These are phyloP conservation scores for Hippophae tibetana DNA, from an alignment of 306 rosid species.

Conservation along the genomic window DNA sequence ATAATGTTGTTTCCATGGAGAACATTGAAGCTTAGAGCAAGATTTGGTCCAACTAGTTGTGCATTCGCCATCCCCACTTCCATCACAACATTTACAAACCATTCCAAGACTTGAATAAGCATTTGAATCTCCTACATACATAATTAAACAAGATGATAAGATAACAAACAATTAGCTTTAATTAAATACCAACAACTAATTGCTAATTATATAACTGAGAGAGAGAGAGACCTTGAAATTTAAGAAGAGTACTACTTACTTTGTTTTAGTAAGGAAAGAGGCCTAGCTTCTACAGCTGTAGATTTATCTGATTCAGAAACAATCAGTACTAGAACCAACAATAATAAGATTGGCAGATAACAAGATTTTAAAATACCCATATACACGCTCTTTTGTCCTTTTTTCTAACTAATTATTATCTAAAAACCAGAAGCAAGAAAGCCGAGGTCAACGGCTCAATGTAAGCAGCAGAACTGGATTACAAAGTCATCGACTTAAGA, in stretches of 20 bases:
- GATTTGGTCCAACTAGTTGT: conserved; percentile 18
- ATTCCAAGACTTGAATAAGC: conserved; percentile 25
- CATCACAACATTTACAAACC: conserved; percentile 39
- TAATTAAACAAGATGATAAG: not conserved
- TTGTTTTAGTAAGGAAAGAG: conserved; percentile 16
- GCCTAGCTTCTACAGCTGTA: conserved; percentile 20
- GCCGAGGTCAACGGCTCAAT: too few relatives aligned
- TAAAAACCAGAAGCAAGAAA: too few relatives aligned
- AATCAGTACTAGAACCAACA: conserved; percentile 11
- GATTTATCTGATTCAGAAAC: conserved; percentile 16
- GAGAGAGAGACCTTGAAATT: not conserved
- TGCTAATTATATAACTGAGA: not conserved
- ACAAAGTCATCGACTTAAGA: too few relatives aligned
- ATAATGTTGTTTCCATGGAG: conserved; percentile 31
- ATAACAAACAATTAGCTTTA: not conserved
- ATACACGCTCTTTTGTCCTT: too few relatives aligned
- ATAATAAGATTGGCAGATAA: not conserved
- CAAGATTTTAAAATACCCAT: too few relatives aligned
- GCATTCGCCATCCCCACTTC: conserved; percentile 18
- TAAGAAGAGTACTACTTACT: conserved; percentile 10
- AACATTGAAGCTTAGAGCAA: conserved; percentile 29
- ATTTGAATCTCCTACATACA: conserved; percentile 18
- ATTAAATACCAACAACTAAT: not conserved
- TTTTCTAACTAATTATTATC: too few relatives aligned
- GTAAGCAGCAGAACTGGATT: too few relatives aligned